Evolutionary conservation across 768 basidiomycete genomes (phyloP).

Genomic region (Tephrocybe sp.): DNA sequence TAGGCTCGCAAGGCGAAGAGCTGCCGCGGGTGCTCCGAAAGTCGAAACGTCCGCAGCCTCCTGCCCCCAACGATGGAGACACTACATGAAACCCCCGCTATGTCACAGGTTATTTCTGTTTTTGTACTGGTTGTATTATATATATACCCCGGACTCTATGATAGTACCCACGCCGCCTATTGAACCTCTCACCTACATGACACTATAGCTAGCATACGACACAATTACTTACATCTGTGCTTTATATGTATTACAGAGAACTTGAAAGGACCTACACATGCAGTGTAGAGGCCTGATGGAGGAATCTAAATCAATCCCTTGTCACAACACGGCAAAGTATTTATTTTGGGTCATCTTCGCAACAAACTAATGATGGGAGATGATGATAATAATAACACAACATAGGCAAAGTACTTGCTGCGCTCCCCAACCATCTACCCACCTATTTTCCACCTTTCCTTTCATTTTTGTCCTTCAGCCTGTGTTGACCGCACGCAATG

Average conservation of each 20-base stretch:
- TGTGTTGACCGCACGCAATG: conserved; percentile 3
- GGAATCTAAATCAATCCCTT: no score
- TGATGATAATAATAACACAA: no score
- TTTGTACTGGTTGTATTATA: conserved; percentile 11
- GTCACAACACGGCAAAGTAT: no score
- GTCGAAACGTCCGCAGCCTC: conserved; percentile 40
- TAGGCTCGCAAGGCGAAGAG: conserved; percentile 29
- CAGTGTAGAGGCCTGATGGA: no score
- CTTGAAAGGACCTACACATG: not conserved
- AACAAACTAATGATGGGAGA: no score
- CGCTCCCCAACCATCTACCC: not conserved
- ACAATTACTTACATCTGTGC: conserved; percentile 7
- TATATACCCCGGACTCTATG: conserved; percentile 17
- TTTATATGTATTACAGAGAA: conserved; percentile 4
- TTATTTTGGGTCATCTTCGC: no score
- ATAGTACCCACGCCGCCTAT: conserved; percentile 16
- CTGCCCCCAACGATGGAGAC: conserved; percentile 11
- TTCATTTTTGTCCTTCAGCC: not conserved
- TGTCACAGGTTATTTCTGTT: conserved; percentile 4
- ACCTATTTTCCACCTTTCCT: not conserved
- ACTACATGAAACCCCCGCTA: conserved; percentile 5
- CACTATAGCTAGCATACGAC: conserved; percentile 5
- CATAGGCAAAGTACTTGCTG: not conserved
- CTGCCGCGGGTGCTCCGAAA: conserved; percentile 44
- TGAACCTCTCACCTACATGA: conserved; percentile 2